phyloP scores from a whole-genome alignment of 2,329 filamentous ascomycete species.

The Coniella lustricola region DNA sequence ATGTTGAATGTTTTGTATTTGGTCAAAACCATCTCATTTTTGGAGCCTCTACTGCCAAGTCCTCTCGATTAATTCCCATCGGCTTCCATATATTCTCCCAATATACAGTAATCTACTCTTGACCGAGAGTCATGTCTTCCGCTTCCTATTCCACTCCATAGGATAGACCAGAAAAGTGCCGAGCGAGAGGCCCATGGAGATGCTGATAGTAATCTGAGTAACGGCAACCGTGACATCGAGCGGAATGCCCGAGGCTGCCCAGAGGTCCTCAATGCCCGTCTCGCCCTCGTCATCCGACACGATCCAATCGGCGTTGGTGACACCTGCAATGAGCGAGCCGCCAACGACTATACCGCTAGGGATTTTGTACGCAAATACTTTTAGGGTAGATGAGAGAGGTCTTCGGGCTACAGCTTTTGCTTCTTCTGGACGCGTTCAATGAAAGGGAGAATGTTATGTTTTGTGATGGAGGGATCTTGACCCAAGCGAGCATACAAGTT shows the following conservation, averaged over 20 bases:
- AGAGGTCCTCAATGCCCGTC: neutral
- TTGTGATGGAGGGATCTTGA: neutral
- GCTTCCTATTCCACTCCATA: neutral
- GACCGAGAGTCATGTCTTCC: neutral
- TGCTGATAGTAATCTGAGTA: conserved; percentile 1
- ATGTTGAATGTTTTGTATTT: too few relatives aligned
- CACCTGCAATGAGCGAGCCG: neutral
- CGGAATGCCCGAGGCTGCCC: neutral
- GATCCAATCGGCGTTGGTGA: conserved; percentile 1
- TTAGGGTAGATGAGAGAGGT: too few relatives aligned
- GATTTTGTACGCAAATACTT: too few relatives aligned
- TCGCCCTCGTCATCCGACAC: neutral
- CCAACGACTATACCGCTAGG: neutral
- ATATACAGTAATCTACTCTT: too few relatives aligned
- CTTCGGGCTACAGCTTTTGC: too few relatives aligned
- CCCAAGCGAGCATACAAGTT: neutral
- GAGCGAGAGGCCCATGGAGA: neutral
- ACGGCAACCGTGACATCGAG: neutral
- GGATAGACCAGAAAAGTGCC: neutral
- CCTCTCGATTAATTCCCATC: too few relatives aligned
- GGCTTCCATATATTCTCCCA: too few relatives aligned
- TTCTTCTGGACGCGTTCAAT: too few relatives aligned
- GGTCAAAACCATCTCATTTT: too few relatives aligned
- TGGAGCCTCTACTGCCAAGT: too few relatives aligned
- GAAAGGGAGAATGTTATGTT: too few relatives aligned